These are phyloP conservation scores for Infundibulicybe gibba DNA, from an alignment of 768 basidiomycete genomes.

Conservation along the genomic window DNA sequence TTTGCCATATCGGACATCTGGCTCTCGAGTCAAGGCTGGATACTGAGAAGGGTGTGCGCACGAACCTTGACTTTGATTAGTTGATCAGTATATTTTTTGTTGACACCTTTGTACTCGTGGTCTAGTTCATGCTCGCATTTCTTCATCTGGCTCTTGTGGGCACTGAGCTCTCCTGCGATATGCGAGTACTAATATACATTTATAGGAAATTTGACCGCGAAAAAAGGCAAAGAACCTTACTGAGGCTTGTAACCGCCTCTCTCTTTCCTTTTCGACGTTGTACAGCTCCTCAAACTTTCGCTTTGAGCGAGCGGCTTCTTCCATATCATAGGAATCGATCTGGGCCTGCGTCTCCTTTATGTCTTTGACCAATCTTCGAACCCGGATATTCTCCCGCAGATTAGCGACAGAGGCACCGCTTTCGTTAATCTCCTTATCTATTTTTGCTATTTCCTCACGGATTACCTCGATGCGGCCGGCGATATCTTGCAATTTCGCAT, in stretches of 20 bases:
- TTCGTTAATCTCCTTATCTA: constrained; percentile 80
- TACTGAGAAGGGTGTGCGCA: neutral
- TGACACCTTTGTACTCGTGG: constrained; percentile 79
- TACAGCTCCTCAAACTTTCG: constrained; percentile 84
- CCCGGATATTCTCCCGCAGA: constrained; percentile 79
- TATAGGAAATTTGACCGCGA: neutral
- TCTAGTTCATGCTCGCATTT: constrained; percentile 65
- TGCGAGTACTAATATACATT: constrained; percentile 59
- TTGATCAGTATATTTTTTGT: constrained; percentile 85
- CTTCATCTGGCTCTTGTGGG: constrained; percentile 63
- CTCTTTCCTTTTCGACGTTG: constrained; percentile 63
- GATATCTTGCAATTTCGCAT: constrained; percentile 32
- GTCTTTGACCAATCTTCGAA: constrained; percentile 63
- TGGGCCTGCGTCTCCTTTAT: constrained; percentile 65
- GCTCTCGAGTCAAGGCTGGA: too few species aligned
- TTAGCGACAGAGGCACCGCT: constrained; percentile 67
- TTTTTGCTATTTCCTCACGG: constrained; percentile 42
- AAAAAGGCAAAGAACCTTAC: constrained; percentile 31
- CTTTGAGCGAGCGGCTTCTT: constrained; percentile 79
- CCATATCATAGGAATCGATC: constrained; percentile 77
- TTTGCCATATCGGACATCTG: constrained; percentile 99
- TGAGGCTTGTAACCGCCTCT: constrained; percentile 66
- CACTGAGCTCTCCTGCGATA: constrained; percentile 79
- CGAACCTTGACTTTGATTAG: constrained; percentile 91
- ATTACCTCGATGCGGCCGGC: constrained; percentile 31